Evolutionary conservation across 2,329 filamentous ascomycete genomes (phyloP).

Genomic region (Pyricularia sp.): DNA sequence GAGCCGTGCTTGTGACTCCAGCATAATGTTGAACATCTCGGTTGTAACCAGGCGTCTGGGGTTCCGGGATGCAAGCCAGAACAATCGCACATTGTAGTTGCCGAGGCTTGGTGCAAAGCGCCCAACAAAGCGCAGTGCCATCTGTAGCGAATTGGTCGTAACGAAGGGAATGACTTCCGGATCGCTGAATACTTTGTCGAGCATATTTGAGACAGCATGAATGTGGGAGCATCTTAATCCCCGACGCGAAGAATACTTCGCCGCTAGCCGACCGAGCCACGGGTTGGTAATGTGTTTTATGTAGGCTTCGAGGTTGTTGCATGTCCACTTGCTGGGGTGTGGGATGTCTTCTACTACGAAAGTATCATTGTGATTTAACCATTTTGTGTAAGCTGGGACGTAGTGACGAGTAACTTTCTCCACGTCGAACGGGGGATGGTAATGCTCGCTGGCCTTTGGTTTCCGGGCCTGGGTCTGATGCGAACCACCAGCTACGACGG

Average conservation of each 20-base stretch:
- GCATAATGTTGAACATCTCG: slow-evolving; percentile 37
- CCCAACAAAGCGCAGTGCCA: slow-evolving; percentile 32
- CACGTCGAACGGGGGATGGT: neutral
- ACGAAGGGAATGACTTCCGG: slow-evolving; percentile 21
- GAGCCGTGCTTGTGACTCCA: slow-evolving; percentile 28
- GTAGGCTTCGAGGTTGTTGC: neutral
- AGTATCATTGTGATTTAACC: neutral
- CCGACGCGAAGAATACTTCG: neutral
- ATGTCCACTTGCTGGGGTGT: neutral
- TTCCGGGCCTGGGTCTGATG: neutral
- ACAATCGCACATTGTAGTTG: slow-evolving; percentile 19
- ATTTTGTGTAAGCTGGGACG: slow-evolving; percentile 1
- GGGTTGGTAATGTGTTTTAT: neutral
- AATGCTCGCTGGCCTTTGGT: neutral
- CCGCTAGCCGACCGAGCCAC: neutral
- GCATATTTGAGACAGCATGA: slow-evolving; percentile 19
- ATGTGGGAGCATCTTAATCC: slow-evolving; percentile 5
- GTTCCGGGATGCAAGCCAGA: slow-evolving; percentile 17
- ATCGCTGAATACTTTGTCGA: slow-evolving; percentile 29
- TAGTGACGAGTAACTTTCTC: slow-evolving; percentile 2
- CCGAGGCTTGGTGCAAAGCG: slow-evolving; percentile 11
- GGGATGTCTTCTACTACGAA: slow-evolving; percentile 5
- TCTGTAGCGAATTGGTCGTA: slow-evolving; percentile 30
- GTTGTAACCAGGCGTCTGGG: slow-evolving; percentile 26
- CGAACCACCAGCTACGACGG: neutral